Evolutionary conservation across 1,139 yeast species (phyloP), one percentile per base, ranked within the genome.

Genomic region (Arxiozyma slooffiae): DNA sequence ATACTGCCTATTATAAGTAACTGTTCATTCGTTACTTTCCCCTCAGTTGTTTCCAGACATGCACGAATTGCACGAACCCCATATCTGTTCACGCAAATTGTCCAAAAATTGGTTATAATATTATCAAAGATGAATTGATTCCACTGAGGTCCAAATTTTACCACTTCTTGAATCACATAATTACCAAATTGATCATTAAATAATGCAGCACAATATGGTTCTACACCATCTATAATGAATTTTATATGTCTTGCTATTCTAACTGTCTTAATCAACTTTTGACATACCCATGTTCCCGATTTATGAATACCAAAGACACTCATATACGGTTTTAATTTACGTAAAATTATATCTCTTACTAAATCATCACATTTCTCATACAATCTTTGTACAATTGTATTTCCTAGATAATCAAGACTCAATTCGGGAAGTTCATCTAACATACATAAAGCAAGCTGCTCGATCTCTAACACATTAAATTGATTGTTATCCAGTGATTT

Each of bases 241-340:
- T 75, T 70, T 67, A 80, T 82, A 65, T 88, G 96, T 55, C 88
- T 81, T 37, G 78, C 77, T 2, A 82, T 73, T 47, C 74, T 72
- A 9, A 86, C 82, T 49, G 86, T 82, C 57, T 82, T 85, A 60
- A 94, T 89, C 66, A 92, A 84, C 68, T 92, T 94, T 67, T 94
- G 98, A 30, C 96, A 95, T 1, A 97, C 97, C 98, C 98, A 92
- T 4, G 99, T 92, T 55, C 99, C 99, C 67, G 92, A 92, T 65
- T 92, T 92, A 71, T 92, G 99, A 52, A 88, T 83, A 60, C 97
- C 94, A 71, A 92, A 82, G 61, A 88, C 94, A 1, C 97, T 87
- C 56, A 94, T 74, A 62, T 76, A 86, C 22, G 94, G 95, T 2
- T 86, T 74, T 48, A 94, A 79, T 58, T 79, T 80, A 60, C 85